Base-by-base conservation (phyloP, 768 basidiomycete species). In the Fibroporia radiculosa region DNA sequence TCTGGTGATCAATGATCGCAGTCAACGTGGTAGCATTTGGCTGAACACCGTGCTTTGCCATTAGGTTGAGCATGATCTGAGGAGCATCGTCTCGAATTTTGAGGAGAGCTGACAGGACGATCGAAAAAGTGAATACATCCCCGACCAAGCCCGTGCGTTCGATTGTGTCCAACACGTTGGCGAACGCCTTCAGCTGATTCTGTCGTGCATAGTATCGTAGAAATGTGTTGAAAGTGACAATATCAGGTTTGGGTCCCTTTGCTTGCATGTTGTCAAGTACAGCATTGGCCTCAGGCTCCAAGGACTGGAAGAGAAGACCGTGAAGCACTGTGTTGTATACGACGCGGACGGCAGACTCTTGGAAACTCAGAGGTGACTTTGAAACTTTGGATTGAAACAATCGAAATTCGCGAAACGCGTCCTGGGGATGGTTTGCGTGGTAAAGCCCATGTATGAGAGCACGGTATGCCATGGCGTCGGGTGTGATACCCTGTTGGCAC, bases 101-200 rank as follows among this genome's bases (percentile, higher is more conserved):
- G 40, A 92, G 73, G 42, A 95, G 61, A 1, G 87, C 83, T 20
- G 82, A 77, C 14, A 97, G 77, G 25, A 97, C 72, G 11, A 82
- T 91, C 3, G 93, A 91, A 62, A 83, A 97, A 0, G 86, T 96
- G 62, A 82, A 79, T 10, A 86, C 77, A 59, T 97, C 89, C 6
- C 90, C 86, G 18, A 63, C 54, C 26, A 95, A 56, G 0, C 71
- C 70, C 1, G 64, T 69, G 12, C 67, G 58, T 20, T 68, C 61
- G 68, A 95, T 78, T 45, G 69, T 62, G 37, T 72, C 71, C 37
- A 98, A 63, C 19, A 80, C 61, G 14, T 61, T 51, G 2, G 79
- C 76, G 48, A 93, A 68, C 1, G 66, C 67, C 42, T 75, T 72
- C 55, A 89, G 72, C 59, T 93, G 77, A 23, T 72, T 70, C 39